Conservation (phyloP, 2,329 filamentous ascomycete genomes). For the Tolypocladium sp. region DNA sequence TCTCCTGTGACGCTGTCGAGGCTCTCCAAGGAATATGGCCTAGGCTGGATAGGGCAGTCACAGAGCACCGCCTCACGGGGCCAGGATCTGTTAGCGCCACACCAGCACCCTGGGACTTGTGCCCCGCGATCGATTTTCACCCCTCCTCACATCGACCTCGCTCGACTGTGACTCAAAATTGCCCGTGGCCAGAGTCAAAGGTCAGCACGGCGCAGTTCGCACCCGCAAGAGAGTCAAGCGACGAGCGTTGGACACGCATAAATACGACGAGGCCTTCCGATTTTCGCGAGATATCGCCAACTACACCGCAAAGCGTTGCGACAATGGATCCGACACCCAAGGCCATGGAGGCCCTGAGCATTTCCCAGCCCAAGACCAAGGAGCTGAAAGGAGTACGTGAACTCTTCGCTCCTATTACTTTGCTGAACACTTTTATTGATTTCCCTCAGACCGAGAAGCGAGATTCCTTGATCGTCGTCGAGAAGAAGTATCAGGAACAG, state of each 20-base stretch:
- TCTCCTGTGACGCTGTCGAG: neutral
- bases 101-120: slow-evolving; percentile 8
- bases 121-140: slow-evolving; percentile 26
- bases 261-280: neutral
- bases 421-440: neutral
- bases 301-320: slow-evolving; percentile 3
- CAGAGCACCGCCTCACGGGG: slow-evolving; percentile 13
- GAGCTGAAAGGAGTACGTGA: slow-evolving; percentile 47
- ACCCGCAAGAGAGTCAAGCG: slow-evolving; percentile 3
- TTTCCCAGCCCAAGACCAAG: slow-evolving; percentile 44
- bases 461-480: slow-evolving; percentile 69
- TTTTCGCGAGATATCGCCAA: neutral
- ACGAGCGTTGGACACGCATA: neutral
- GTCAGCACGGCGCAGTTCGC: slow-evolving; percentile 3
- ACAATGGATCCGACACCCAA: slow-evolving; percentile 36
- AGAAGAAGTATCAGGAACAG: slow-evolving; percentile 86
- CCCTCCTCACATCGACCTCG: slow-evolving; percentile 16
- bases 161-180: slow-evolving; percentile 22
- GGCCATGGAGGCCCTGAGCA: slow-evolving; percentile 40
- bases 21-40: neutral
- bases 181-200: slow-evolving; percentile 6
- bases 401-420: neutral
- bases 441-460: slow-evolving; percentile 69
- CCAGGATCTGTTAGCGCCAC: slow-evolving; percentile 9
- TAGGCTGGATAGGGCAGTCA: slow-evolving; percentile 8